Evolutionary conservation across 768 basidiomycete species (phyloP), one percentile per base, ranked within the genome.

Genomic region (Pleurotus giganteus): DNA sequence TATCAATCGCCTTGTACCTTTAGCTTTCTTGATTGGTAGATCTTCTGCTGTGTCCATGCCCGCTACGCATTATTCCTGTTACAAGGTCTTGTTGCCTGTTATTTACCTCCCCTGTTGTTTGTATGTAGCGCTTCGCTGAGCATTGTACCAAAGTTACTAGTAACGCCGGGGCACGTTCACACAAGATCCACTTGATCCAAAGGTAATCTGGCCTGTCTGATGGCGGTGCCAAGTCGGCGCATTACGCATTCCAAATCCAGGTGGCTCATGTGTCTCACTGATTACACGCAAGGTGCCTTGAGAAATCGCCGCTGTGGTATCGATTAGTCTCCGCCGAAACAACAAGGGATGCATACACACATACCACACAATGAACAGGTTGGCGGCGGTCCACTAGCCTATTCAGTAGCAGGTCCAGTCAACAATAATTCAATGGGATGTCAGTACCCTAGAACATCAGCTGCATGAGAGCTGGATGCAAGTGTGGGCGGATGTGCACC

Each of bases 121-220:
- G 49, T 51, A 51, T 24, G 49, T 51, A 51, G 39, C 39, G n/a
- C 39, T 51, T 51, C 49, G 49, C 49, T 51, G 49, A 51, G 49
- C 13, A 51, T 12, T 12, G 29, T 23, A 51, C 4, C n/a, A 32
- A 28, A 27, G n/a, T 36, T n/a, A 36, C 11, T 36, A n/a, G n/a
- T n/a, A 36, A n/a, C 39, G 39, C 39, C 27, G 49, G 19, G n/a
- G 15, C 19, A 51, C 13, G 21, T 34, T 51, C 49, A 26, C 49
- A 51, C 49, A 34, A 37, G 34, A 36, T 37, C 49, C 29, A 28
- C n/a, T 21, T 34, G 27, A 23, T 12, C 19, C 31, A 51, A 51
- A 51, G 49, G 31, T 32, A 51, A 51, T 51, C 49, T 51, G 31
- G 21, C 21, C n/a, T n/a, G 39, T 41, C 39, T n/a, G 19, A 27